phyloP scores from a whole-genome alignment of 441 rosid species.

The Adansonia madagascariensis region DNA sequence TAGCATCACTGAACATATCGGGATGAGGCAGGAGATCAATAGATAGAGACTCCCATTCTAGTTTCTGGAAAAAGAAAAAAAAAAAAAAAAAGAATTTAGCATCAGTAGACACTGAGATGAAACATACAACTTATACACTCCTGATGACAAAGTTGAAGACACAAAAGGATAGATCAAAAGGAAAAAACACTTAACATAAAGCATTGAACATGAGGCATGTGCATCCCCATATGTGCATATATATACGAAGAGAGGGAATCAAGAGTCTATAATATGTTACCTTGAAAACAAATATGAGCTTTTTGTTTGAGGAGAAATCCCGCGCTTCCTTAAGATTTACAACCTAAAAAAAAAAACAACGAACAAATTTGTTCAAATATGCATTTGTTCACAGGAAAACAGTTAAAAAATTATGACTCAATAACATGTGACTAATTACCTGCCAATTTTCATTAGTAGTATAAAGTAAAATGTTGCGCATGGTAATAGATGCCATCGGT shows the following conservation, averaged over 20 bases:
- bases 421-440: conserved; percentile 47
- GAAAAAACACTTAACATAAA: conserved; percentile 25
- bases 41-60: conserved; percentile 96
- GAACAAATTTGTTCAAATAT: conserved; percentile 29
- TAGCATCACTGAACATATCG: conserved; percentile 96
- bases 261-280: conserved; percentile 42
- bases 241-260: background rate
- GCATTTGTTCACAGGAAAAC: conserved; percentile 25
- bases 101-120: conserved; percentile 34
- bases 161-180: background rate
- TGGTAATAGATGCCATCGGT: conserved; percentile 92
- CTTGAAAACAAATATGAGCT: conserved; percentile 89
- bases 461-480: conserved; percentile 74
- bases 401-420: conserved; percentile 16
- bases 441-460: conserved; percentile 96
- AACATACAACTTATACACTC: conserved; percentile 22
- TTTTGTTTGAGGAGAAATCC: conserved; percentile 76
- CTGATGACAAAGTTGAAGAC: conserved; percentile 4
- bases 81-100: conserved; percentile 34
- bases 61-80: conserved; percentile 58
- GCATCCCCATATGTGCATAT: background rate
- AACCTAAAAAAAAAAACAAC: conserved; percentile 48
- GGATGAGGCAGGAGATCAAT: conserved; percentile 99
- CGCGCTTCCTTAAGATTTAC: conserved; percentile 98
- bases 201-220: conserved; percentile 9